Conservation (phyloP, 2,329 filamentous ascomycete species). For the Colletotrichum godetiae region DNA sequence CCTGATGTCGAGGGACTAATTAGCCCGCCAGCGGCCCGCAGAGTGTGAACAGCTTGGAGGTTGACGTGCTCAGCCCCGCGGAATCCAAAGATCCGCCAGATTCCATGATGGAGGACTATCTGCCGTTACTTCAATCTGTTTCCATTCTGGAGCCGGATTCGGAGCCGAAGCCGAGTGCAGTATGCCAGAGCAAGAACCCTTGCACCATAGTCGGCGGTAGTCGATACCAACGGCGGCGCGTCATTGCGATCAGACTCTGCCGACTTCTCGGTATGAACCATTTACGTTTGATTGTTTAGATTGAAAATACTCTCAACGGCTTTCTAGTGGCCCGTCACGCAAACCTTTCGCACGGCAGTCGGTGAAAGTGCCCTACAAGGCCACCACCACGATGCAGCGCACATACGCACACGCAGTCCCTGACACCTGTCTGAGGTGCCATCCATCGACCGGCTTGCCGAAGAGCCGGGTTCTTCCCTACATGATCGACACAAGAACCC, state of each 20-base stretch:
- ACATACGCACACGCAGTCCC: background rate
- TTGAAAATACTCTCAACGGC: background rate
- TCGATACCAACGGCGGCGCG: background rate
- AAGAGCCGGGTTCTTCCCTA: slow-evolving; percentile 13
- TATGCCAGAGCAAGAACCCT: background rate
- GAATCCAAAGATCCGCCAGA: background rate
- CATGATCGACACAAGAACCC: background rate
- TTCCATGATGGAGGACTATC: background rate
- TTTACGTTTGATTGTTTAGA: background rate
- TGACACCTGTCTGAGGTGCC: slow-evolving; percentile 29
- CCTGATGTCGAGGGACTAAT: background rate
- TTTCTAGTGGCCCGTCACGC: background rate
- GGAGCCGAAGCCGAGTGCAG: slow-evolving; percentile 24
- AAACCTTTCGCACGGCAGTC: background rate
- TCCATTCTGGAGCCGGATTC: slow-evolving; percentile 4
- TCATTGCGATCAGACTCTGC: slow-evolving; percentile 3
- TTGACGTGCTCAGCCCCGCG: slow-evolving; percentile 7
- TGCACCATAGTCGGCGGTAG: background rate
- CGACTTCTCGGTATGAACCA: background rate
- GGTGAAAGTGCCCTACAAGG: background rate
- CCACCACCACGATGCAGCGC: background rate
- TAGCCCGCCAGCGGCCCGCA: background rate
- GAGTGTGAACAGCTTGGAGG: background rate
- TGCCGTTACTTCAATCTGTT: too few relatives aligned
- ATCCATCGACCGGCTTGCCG: slow-evolving; percentile 17